phyloP scores from a whole-genome alignment of 352 stramenopile genomes.

The Globisporangium acanthophoron region DNA sequence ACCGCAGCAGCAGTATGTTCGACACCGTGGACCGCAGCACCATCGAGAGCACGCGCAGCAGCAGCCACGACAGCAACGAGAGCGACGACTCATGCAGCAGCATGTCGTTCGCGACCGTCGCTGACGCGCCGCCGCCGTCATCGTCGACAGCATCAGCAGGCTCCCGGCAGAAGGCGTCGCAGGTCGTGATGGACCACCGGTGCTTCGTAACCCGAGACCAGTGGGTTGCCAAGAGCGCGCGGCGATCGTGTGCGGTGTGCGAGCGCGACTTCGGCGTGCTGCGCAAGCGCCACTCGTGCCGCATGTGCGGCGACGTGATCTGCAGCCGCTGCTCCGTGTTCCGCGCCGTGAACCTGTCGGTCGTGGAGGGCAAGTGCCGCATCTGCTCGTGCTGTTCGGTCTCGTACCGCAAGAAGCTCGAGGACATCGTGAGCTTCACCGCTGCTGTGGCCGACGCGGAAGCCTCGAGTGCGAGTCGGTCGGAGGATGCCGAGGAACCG shows the following conservation, averaged over 20 bases:
- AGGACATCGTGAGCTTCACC: constrained; percentile 2
- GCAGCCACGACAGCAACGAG: constrained; percentile 14
- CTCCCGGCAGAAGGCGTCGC: constrained; percentile 10
- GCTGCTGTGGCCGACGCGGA: neutral
- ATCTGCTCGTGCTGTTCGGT: constrained; percentile 75
- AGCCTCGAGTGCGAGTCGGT: neutral
- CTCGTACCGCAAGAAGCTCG: constrained; percentile 41
- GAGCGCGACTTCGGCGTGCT: constrained; percentile 64
- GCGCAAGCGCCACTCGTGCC: constrained; percentile 71
- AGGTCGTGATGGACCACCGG: constrained; percentile 49
- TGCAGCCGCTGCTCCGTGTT: constrained; percentile 76
- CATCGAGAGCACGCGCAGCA: constrained; percentile 12
- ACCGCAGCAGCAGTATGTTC: neutral
- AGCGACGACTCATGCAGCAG: constrained; percentile 12
- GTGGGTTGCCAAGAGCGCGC: constrained; percentile 46
- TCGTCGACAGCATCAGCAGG: neutral
- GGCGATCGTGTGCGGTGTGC: constrained; percentile 57
- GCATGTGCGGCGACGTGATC: constrained; percentile 78
- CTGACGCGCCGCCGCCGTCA: constrained; percentile 5
- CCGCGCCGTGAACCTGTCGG: constrained; percentile 50
- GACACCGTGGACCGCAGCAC: constrained; percentile 9
- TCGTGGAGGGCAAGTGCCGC: constrained; percentile 57
- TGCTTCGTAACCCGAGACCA: constrained; percentile 53
- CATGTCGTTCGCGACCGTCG: constrained; percentile 4
- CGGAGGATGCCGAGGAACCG: neutral